These are phyloP conservation scores for Scutellaria minor DNA, from an alignment of 257 asterid species.

Conservation along the genomic window DNA sequence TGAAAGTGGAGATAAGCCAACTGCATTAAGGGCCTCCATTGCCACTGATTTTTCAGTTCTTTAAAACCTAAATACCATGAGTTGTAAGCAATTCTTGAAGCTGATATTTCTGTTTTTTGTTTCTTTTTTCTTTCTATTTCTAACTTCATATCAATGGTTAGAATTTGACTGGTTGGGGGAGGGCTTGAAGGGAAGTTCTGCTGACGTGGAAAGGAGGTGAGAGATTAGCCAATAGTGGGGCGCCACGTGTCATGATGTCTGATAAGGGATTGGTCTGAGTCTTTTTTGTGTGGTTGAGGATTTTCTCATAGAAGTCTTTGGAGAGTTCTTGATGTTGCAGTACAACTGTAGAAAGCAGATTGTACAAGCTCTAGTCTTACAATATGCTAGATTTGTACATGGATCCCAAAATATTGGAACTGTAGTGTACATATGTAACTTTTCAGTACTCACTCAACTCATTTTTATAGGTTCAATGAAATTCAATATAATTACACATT, in stretches of 20 bases:
- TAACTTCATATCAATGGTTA: conserved; percentile 27
- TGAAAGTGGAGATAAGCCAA: conserved; percentile 68
- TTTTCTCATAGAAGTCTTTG: conserved; percentile 27
- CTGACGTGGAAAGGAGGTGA: conserved; percentile 42
- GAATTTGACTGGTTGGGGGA: conserved; percentile 30
- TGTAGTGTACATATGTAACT: conserved; percentile 23
- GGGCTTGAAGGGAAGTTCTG: conserved; percentile 15
- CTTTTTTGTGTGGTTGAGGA: conserved; percentile 60
- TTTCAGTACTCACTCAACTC: conserved; percentile 1
- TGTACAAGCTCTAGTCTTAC: conserved; percentile 23
- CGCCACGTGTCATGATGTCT: conserved; percentile 52
- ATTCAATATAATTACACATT: background rate
- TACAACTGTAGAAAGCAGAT: conserved; percentile 27
- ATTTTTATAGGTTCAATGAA: background rate
- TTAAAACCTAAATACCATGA: conserved; percentile 34
- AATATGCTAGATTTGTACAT: conserved; percentile 19
- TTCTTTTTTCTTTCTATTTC: background rate
- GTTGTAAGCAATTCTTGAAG: conserved; percentile 20
- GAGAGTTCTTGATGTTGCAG: conserved; percentile 31
- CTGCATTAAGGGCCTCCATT: conserved; percentile 91
- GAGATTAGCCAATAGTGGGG: conserved; percentile 42
- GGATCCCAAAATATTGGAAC: no score
- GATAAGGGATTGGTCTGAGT: conserved; percentile 39
- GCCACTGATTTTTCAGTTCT: conserved; percentile 31
- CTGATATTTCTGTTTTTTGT: conserved; percentile 29